phyloP scores from a whole-genome alignment of 176 grass and related monocot genomes.

The Typha latifolia region DNA sequence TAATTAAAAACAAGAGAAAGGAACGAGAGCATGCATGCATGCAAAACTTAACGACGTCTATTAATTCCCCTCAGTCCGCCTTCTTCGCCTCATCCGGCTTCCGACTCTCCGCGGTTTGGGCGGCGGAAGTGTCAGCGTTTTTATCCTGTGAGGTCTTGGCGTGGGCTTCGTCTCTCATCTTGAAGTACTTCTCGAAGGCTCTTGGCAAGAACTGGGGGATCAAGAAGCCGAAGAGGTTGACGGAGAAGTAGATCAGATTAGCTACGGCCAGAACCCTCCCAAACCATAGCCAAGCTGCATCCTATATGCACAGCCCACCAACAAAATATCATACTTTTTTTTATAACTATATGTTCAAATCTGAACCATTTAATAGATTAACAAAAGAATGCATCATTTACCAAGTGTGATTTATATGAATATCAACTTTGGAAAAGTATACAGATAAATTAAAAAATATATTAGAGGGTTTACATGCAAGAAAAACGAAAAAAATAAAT shows the following conservation, averaged over 20 bases:
- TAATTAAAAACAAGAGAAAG: too few species aligned
- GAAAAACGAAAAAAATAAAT: too few species aligned
- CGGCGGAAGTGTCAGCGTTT: neutral
- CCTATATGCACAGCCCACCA: conserved; percentile 14
- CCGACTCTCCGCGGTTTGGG: neutral
- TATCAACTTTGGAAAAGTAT: too few species aligned
- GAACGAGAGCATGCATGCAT: too few species aligned
- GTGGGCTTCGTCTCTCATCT: conserved; percentile 29
- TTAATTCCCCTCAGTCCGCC: neutral
- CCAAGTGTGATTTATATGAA: too few species aligned
- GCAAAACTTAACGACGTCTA: too few species aligned
- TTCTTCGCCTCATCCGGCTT: neutral
- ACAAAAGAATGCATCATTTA: too few species aligned
- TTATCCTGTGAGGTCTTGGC: conserved; percentile 21
- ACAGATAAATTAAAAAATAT: too few species aligned
- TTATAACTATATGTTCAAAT: neutral
- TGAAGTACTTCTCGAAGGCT: conserved; percentile 81
- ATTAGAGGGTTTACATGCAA: too few species aligned
- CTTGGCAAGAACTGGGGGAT: conserved; percentile 63
- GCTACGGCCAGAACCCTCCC: conserved; percentile 50
- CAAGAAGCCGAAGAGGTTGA: conserved; percentile 71
- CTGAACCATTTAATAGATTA: neutral
- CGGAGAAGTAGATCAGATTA: conserved; percentile 68
- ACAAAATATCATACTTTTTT: neutral
- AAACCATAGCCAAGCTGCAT: conserved; percentile 63